A percentile compares a stretch with the other conserved stretches of the same genome.
Evolutionary conservation across 306 rosid genomes (phyloP).

Genomic region (Spatholobus suberectus): DNA sequence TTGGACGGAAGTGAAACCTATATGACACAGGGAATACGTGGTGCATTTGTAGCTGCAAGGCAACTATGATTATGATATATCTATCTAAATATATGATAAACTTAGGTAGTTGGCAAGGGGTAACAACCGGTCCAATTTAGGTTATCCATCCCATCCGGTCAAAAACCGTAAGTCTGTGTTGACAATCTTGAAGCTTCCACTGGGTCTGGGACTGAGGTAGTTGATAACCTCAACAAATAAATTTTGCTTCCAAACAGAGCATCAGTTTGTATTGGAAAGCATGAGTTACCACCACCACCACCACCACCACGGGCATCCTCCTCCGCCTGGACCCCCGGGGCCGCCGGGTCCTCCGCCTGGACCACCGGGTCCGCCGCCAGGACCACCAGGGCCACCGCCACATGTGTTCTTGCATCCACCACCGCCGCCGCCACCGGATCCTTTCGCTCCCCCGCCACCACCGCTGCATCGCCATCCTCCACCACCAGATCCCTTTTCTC

Average conservation of each 20-base stretch:
- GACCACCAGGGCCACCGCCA: conserved; percentile 29
- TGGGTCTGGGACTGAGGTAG: too few species aligned
- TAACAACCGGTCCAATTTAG: too few species aligned
- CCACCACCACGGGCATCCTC: background rate
- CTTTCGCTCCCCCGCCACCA: conserved; percentile 28
- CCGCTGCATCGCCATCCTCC: background rate
- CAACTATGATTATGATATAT: too few species aligned
- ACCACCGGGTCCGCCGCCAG: conserved; percentile 15
- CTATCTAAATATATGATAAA: too few species aligned
- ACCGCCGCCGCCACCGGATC: conserved; percentile 21
- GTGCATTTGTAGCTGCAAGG: too few species aligned
- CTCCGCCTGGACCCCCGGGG: background rate
- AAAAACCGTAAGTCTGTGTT: too few species aligned
- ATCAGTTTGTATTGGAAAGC: background rate
- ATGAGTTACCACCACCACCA: conserved; percentile 21
- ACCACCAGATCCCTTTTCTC: background rate
- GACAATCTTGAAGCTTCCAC: background rate
- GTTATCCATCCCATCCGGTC: too few species aligned
- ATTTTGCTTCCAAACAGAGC: too few species aligned
- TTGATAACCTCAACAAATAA: background rate
- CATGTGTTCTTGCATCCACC: conserved; percentile 6
- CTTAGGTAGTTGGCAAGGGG: too few species aligned
- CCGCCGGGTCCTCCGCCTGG: conserved; percentile 4
- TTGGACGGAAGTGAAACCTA: too few species aligned
- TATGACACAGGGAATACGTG: too few species aligned